These are phyloP conservation scores for Aureoboletus auriporus DNA, from an alignment of 768 basidiomycete species.

Conservation along the genomic window DNA sequence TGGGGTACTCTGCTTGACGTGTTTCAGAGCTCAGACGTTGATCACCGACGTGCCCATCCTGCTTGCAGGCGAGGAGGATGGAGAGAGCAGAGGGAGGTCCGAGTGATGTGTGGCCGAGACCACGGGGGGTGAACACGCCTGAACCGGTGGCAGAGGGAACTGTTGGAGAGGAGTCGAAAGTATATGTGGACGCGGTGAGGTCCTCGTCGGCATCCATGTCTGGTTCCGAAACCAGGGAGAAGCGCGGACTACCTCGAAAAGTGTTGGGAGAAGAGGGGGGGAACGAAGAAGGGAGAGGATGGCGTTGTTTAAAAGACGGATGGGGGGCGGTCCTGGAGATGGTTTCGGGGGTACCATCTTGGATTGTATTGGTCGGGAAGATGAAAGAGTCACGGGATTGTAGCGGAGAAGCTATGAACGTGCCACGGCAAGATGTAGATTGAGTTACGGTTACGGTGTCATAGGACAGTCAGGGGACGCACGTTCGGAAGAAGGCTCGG, in stretches of 20 bases:
- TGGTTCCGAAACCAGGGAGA: conserved; percentile 20
- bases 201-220: conserved; percentile 24
- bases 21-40: not conserved
- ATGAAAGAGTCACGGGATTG: conserved; percentile 36
- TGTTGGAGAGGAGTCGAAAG: conserved; percentile 19
- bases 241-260: conserved; percentile 20
- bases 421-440: conserved; percentile 9
- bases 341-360: conserved; percentile 23
- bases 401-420: conserved; percentile 22
- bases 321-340: conserved; percentile 12
- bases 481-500: conserved; percentile 23
- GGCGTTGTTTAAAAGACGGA: conserved; percentile 15
- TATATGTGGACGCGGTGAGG: conserved; percentile 29
- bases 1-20: conserved; percentile 1
- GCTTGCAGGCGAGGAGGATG: conserved; percentile 30
- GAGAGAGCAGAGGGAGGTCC: conserved; percentile 33
- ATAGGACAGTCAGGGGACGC: conserved; percentile 11
- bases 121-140: conserved; percentile 20
- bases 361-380: conserved; percentile 30
- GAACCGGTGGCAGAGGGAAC: conserved; percentile 7
- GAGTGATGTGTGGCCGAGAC: conserved; percentile 15
- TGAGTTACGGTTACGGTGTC: conserved; percentile 10
- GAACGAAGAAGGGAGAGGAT: conserved; percentile 22
- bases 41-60: not conserved
- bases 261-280: conserved; percentile 18